These are phyloP conservation scores for Penicillium sp. DNA, from an alignment of 2,329 filamentous ascomycete species.

Conservation along the genomic window DNA sequence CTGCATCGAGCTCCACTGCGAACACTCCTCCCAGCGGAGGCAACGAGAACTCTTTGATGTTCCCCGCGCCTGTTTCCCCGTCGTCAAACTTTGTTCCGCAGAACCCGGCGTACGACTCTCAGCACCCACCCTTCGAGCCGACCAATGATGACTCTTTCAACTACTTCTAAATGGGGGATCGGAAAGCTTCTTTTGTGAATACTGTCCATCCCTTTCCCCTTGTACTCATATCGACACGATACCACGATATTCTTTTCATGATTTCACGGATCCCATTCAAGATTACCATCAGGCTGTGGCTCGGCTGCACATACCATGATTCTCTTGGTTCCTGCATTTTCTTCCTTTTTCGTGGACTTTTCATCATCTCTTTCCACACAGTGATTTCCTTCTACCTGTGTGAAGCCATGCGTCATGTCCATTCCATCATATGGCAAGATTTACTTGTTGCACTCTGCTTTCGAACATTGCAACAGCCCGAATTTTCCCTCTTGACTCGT, in stretches of 20 bases:
- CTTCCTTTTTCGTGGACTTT: neutral
- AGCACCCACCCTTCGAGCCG: no score
- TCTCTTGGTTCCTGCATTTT: constrained; percentile 7
- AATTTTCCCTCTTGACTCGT: neutral
- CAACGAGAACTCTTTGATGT: constrained; percentile 31
- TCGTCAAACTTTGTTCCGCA: constrained; percentile 28
- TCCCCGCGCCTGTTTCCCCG: constrained; percentile 31
- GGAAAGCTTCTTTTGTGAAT: constrained; percentile 18
- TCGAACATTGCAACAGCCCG: neutral
- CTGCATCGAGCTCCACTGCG: constrained; percentile 15
- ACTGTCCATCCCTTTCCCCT: constrained; percentile 26
- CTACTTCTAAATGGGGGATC: constrained; percentile 31
- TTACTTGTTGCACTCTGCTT: constrained; percentile 21
- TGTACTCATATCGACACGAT: constrained; percentile 43
- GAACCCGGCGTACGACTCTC: neutral
- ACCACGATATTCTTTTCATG: constrained; percentile 33
- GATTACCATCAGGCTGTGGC: constrained; percentile 27
- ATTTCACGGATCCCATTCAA: constrained; percentile 26
- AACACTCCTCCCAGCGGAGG: constrained; percentile 28
- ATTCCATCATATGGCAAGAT: constrained; percentile 19
- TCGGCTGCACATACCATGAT: constrained; percentile 20
- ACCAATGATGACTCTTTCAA: constrained; percentile 27
- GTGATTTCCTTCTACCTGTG: constrained; percentile 6
- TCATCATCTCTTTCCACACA: constrained; percentile 15
- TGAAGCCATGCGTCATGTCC: constrained; percentile 24